A percentile compares a stretch with the other conserved stretches of the same genome.
Conservation (phyloP, 306 rosid species). For the Casuarina glauca region DNA sequence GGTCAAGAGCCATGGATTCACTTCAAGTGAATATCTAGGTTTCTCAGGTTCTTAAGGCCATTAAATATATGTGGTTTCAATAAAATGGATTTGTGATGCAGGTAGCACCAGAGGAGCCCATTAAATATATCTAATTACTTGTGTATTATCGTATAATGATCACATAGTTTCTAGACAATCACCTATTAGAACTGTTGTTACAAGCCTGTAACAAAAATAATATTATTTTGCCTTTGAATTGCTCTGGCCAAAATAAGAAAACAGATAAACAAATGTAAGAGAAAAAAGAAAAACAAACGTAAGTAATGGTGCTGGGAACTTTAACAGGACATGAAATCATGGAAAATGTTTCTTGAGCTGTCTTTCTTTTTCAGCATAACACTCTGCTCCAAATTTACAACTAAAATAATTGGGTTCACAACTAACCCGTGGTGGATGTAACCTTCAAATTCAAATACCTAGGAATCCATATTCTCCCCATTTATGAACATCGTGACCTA, state of each 20-base stretch:
- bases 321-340: not conserved
- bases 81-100: not conserved
- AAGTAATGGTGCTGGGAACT: not conserved
- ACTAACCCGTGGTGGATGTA: not conserved
- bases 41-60: not conserved
- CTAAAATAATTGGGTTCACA: not conserved
- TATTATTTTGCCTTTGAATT: not conserved
- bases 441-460: too few relatives aligned
- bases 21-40: too few relatives aligned
- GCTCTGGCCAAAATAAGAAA: not conserved
- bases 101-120: not conserved
- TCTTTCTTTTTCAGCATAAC: not conserved
- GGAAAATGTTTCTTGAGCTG: not conserved
- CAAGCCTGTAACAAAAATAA: not conserved
- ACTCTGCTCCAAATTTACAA: not conserved
- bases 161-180: too few relatives aligned
- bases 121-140: not conserved
- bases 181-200: too few relatives aligned
- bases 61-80: not conserved
- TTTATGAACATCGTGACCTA: too few relatives aligned
- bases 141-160: not conserved
- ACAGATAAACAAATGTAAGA: too few relatives aligned
- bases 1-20: not conserved
- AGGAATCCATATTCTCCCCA: too few relatives aligned
- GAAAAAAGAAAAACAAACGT: not conserved